These are phyloP conservation scores for Aspergillus alliaceus DNA, from an alignment of 2,329 filamentous ascomycete genomes.

Conservation along the genomic window DNA sequence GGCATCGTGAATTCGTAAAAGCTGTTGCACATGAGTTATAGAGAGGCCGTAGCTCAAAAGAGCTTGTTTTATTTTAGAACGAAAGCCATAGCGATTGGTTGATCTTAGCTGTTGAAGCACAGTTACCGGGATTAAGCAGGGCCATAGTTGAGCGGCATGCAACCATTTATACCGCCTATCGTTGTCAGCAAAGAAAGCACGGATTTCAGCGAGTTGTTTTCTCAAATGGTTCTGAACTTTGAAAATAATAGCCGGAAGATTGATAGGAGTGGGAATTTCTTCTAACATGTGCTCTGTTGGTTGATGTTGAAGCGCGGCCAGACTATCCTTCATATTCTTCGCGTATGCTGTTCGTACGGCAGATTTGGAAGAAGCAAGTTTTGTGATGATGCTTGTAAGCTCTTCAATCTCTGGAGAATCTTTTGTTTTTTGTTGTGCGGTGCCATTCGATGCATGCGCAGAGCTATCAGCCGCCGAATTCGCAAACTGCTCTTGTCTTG, in stretches of 20 bases:
- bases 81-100: slow-evolving; percentile 28
- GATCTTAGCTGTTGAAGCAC: slow-evolving; percentile 49
- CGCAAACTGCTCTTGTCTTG: background rate
- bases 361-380: background rate
- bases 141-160: background rate
- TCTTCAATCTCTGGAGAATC: background rate
- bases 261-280: background rate
- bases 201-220: background rate
- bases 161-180: background rate
- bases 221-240: background rate
- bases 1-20: slow-evolving; percentile 46
- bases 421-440: background rate
- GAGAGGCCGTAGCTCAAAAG: slow-evolving; percentile 43
- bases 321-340: background rate
- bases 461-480: background rate
- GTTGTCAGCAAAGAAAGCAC: background rate
- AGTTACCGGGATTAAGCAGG: slow-evolving; percentile 7
- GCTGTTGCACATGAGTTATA: slow-evolving; percentile 44
- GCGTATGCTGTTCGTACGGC: background rate
- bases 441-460: background rate
- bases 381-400: background rate
- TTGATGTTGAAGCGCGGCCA: background rate
- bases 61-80: slow-evolving; percentile 32
- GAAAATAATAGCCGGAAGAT: background rate
- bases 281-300: background rate